phyloP scores from a whole-genome alignment of 1,284 basidiomycete genomes.

The Fomitopsis schrenkii region DNA sequence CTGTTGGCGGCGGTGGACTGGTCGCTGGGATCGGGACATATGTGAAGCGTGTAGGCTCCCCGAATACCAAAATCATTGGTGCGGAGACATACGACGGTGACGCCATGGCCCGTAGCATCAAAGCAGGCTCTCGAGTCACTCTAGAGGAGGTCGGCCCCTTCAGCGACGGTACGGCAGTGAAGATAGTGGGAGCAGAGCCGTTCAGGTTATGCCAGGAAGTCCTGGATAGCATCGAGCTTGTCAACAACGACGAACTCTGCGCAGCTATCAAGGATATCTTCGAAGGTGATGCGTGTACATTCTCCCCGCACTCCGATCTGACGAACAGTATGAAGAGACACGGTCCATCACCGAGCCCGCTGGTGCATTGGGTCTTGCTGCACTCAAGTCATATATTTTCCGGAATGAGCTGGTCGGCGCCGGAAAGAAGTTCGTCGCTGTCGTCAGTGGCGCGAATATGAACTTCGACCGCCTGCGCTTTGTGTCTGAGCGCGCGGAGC shows the following conservation, averaged over 20 bases:
- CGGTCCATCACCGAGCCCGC: slow-evolving; percentile 95
- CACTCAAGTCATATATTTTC: slow-evolving; percentile 86
- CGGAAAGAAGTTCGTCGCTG: slow-evolving; percentile 85
- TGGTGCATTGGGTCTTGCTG: slow-evolving; percentile 92
- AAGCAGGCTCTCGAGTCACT: slow-evolving; percentile 76
- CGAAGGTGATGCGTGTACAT: slow-evolving; percentile 65
- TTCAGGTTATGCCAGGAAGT: slow-evolving; percentile 88
- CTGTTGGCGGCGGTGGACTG: slow-evolving; percentile 92
- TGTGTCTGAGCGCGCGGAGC: slow-evolving; percentile 95
- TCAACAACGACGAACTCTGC: slow-evolving; percentile 95
- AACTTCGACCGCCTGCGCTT: slow-evolving; percentile 97
- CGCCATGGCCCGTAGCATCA: slow-evolving; percentile 83
- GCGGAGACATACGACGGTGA: slow-evolving; percentile 97
- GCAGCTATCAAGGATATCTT: slow-evolving; percentile 99
- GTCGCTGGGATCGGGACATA: slow-evolving; percentile 89
- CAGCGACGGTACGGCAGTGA: slow-evolving; percentile 98
- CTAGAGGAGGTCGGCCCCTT: slow-evolving; percentile 94
- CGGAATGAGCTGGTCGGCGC: slow-evolving; percentile 79
- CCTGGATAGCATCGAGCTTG: slow-evolving; percentile 84
- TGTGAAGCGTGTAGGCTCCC: slow-evolving; percentile 90
- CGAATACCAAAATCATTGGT: slow-evolving; percentile 80
- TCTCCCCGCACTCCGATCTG: neutral
- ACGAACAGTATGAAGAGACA: slow-evolving; percentile 59
- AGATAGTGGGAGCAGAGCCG: slow-evolving; percentile 91
- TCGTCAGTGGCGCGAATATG: slow-evolving; percentile 98